phyloP scores from a whole-genome alignment of 345 rosid species.

The Camelina sativa region DNA sequence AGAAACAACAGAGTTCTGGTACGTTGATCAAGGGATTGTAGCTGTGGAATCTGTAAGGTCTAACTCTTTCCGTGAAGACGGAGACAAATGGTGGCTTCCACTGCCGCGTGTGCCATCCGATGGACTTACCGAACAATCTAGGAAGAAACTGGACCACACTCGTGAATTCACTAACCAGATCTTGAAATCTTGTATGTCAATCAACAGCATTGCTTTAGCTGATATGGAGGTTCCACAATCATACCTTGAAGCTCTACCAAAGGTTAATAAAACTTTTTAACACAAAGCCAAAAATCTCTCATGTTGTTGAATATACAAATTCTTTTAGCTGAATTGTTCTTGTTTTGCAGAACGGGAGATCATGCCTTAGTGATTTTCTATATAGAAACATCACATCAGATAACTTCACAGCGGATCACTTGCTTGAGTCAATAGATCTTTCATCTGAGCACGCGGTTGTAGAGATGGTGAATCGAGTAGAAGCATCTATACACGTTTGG shows the following conservation, averaged over 20 bases:
- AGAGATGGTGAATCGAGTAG: conserved; percentile 85
- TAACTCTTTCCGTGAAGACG: conserved; percentile 80
- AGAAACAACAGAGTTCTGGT: conserved; percentile 84
- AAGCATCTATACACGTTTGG: conserved; percentile 84
- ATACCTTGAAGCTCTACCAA: conserved; percentile 84
- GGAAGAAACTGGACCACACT: conserved; percentile 75
- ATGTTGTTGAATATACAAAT: not conserved
- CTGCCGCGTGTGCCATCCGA: conserved; percentile 87
- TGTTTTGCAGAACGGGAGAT: conserved; percentile 76
- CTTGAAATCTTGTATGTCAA: conserved; percentile 94
- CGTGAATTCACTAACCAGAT: conserved; percentile 89
- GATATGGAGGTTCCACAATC: conserved; percentile 95
- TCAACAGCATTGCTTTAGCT: conserved; percentile 70
- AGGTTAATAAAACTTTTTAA: conserved; percentile 50
- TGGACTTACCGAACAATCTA: conserved; percentile 74
- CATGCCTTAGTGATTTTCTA: conserved; percentile 79
- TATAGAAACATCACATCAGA: conserved; percentile 85
- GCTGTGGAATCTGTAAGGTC: conserved; percentile 76
- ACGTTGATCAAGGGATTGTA: conserved; percentile 88
- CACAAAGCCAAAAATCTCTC: not conserved
- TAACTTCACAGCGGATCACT: conserved; percentile 74
- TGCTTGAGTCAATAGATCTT: conserved; percentile 86
- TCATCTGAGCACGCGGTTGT: conserved; percentile 80
- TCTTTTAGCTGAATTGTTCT: not conserved
- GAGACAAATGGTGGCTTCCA: conserved; percentile 99